A percentile compares a stretch with the other conserved stretches of the same genome.
Conservation (phyloP, 208 protist species). For the Leishmania mexicana region DNA sequence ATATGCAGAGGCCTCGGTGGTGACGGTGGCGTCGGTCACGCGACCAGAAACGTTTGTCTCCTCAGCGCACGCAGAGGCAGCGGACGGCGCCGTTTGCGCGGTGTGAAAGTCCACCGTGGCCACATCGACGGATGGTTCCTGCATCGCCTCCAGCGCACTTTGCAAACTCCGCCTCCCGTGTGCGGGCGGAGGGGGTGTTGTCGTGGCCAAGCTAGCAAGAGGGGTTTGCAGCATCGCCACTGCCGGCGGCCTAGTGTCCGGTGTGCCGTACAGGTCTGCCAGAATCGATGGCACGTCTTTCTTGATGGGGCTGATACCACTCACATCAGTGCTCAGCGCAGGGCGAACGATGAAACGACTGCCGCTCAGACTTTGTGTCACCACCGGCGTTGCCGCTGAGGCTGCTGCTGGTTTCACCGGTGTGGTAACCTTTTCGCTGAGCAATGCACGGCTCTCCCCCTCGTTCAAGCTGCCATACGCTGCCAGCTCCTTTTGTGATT, state of each 20-base stretch:
- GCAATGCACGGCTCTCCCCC: not conserved
- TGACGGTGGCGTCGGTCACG: not conserved
- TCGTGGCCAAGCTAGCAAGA: not conserved
- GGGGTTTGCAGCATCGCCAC: not conserved
- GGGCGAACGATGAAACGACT: constrained; percentile 14
- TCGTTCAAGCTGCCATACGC: not conserved
- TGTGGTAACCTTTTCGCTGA: not conserved
- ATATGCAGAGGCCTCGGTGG: not conserved
- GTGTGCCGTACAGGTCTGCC: constrained; percentile 37
- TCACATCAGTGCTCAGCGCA: constrained; percentile 34
- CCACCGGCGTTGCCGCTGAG: not conserved
- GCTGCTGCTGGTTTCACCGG: not conserved
- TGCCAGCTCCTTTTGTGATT: not conserved
- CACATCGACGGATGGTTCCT: not conserved
- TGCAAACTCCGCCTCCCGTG: not conserved
- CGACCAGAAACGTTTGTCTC: not conserved
- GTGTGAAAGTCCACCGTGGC: constrained; percentile 17
- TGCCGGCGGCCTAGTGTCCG: not conserved
- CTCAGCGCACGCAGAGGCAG: not conserved
- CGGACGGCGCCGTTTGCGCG: constrained; percentile 14
- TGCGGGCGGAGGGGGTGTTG: not conserved
- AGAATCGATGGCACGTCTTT: constrained; percentile 42
- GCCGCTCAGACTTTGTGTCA: not conserved
- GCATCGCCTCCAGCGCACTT: not conserved
- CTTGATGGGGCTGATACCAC: constrained; percentile 51